Conservation (phyloP, 2,329 filamentous ascomycete genomes). For the Zymoseptoria pseudotritici region DNA sequence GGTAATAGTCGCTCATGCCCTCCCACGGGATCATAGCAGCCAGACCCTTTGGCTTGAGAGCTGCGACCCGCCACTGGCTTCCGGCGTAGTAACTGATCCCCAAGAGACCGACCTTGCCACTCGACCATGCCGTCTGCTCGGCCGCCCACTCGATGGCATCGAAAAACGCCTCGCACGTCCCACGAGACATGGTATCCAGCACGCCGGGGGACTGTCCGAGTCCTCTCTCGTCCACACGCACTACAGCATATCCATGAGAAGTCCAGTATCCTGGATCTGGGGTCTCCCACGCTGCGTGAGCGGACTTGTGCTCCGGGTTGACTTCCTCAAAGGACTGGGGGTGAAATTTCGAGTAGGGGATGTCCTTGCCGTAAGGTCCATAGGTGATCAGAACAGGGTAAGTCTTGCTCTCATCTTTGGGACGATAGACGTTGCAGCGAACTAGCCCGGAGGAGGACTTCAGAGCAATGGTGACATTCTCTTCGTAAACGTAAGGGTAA, state of each 20-base stretch:
- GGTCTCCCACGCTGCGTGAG: constrained; percentile 40
- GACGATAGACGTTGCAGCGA: constrained; percentile 30
- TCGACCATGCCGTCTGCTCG: constrained; percentile 39
- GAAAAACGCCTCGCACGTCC: constrained; percentile 40
- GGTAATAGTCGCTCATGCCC: constrained; percentile 41
- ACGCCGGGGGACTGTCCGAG: constrained; percentile 32
- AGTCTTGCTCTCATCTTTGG: constrained; percentile 31
- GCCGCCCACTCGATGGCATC: constrained; percentile 40
- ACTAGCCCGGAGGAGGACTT: constrained; percentile 26
- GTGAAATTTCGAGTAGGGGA: constrained; percentile 51
- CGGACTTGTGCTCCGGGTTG: constrained; percentile 32
- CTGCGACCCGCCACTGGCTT: constrained; percentile 37
- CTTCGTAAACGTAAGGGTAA: constrained; percentile 29
- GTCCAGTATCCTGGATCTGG: constrained; percentile 35
- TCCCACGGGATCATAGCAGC: constrained; percentile 44
- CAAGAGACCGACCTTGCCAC: constrained; percentile 37
- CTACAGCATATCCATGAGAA: constrained; percentile 29
- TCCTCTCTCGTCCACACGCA: constrained; percentile 29
- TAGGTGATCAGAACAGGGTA: constrained; percentile 65
- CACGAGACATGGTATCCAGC: constrained; percentile 39
- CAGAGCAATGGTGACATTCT: constrained; percentile 26
- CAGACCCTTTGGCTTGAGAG: constrained; percentile 36
- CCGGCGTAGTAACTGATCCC: constrained; percentile 41
- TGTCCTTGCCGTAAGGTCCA: constrained; percentile 67
- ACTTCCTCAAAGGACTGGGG: constrained; percentile 41